Percentiles rank a stretch among this genome's conserved stretches.
These are phyloP conservation scores for Daldinia bambusicola DNA, from an alignment of 495 filamentous ascomycete genomes.

Conservation along the genomic window DNA sequence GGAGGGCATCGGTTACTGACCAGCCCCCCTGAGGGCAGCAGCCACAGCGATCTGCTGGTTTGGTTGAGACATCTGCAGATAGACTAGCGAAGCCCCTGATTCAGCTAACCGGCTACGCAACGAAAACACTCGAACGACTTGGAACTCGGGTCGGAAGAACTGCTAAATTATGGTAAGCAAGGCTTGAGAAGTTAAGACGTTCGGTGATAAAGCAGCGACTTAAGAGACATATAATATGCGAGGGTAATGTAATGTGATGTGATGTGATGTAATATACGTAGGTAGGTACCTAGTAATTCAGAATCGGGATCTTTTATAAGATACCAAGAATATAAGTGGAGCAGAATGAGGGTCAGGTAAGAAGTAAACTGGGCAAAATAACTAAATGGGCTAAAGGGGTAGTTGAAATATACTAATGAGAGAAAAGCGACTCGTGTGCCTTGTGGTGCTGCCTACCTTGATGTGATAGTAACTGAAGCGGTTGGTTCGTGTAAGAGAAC, in stretches of 20 bases:
- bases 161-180: slow-evolving; percentile 39
- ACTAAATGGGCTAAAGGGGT: too few species aligned
- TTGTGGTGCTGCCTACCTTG: background rate
- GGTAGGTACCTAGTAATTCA: background rate
- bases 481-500: background rate
- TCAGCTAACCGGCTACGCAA: slow-evolving; percentile 8
- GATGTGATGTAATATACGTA: too few species aligned
- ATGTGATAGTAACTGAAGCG: slow-evolving; percentile 12
- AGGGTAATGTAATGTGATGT: background rate
- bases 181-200: background rate
- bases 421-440: background rate
- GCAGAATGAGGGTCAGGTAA: background rate
- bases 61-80: slow-evolving; percentile 36
- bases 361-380: background rate
- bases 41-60: slow-evolving; percentile 29
- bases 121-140: slow-evolving; percentile 34
- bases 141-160: slow-evolving; percentile 6
- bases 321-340: background rate
- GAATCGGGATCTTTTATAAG: background rate
- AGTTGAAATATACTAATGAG: background rate
- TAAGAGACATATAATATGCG: background rate
- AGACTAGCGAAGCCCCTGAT: background rate
- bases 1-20: slow-evolving; percentile 22
- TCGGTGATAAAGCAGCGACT: background rate
- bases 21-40: slow-evolving; percentile 41